Base-by-base conservation (phyloP, 441 rosid genomes). In the Oxalis stricta region DNA sequence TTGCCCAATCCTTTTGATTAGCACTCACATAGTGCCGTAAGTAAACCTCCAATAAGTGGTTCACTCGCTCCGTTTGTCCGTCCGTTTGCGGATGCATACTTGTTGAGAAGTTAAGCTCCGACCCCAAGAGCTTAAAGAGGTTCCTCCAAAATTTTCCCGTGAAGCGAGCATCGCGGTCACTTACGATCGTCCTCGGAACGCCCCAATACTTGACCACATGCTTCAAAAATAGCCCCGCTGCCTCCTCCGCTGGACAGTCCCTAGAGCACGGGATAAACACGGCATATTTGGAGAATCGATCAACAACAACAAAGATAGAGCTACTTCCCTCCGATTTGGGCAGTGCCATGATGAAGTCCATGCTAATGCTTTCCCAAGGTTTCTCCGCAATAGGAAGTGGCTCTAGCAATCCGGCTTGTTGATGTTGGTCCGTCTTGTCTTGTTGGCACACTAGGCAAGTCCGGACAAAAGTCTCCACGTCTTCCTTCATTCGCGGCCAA, bases 361-460 rank as follows among this genome's bases (percentile, higher is more conserved):
- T 32, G 1, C 18, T 32, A 1, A 18, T 2, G 10, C 44, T 34
- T 5, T 34, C 20, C 29, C 50, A 56, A 2, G 45, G 18, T 2
- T 13, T 1, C 20, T 35, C 5, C 0, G 7, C 22, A 4, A 29
- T 18, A 0, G 43, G 50, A 4, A 56, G 18, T 0, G 50, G 44
- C 18, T 48, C 7, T 0, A 49, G n/a, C 5, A 41, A 13, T 1
- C 34, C 28, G 0, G 1, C n/a, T 2, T 7, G 44, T 0, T 9
- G 2, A 7, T 35, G 9, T 1, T 36, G 11, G 10, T 41, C 28
- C 1, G 21, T 2, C 3, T 56, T 36, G 18, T 56, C 33, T 35
- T 49, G 16, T 16, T 42, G 39, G 22, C 40, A 49, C 0, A 49
- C 10, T 1, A 42, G 13, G 11, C n/a, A 49, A 3, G 29, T 48